phyloP scores from a whole-genome alignment of 202 grass and related monocot genomes.

The Alloteropsis angusta region DNA sequence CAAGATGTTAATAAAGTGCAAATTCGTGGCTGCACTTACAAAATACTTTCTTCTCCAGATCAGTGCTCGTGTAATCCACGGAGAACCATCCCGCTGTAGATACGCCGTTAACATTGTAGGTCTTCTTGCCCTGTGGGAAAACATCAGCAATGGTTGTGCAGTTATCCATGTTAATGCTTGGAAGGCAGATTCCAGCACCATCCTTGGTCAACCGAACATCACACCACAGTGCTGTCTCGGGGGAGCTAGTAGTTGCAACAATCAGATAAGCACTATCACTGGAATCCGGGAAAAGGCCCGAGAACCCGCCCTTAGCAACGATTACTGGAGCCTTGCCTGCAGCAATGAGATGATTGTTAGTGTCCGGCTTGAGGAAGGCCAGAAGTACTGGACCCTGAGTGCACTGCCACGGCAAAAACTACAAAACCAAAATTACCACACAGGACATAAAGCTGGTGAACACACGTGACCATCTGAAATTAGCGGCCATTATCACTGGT shows the following conservation, averaged over 20 bases:
- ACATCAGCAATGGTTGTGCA: slow-evolving; percentile 25
- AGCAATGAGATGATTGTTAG: slow-evolving; percentile 21
- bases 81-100: slow-evolving; percentile 57
- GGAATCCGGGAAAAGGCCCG: slow-evolving; percentile 83
- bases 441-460: background rate
- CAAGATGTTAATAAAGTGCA: background rate
- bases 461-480: background rate
- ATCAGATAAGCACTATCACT: slow-evolving; percentile 21
- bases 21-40: slow-evolving; percentile 40
- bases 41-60: slow-evolving; percentile 26
- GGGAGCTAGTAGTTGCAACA: background rate
- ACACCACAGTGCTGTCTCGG: slow-evolving; percentile 38
- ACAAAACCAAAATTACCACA: background rate
- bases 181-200: slow-evolving; percentile 56
- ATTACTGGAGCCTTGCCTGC: slow-evolving; percentile 56
- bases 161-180: slow-evolving; percentile 42
- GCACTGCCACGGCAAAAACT: background rate
- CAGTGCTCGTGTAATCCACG: slow-evolving; percentile 27
- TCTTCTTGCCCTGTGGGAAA: slow-evolving; percentile 29
- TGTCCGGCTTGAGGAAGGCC: background rate
- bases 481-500: background rate
- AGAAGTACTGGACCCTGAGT: background rate
- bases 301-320: slow-evolving; percentile 85
- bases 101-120: slow-evolving; percentile 57
- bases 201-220: slow-evolving; percentile 78